phyloP scores from a whole-genome alignment of 192 early-diverging fungal species.

The Entomortierella lignicola region DNA sequence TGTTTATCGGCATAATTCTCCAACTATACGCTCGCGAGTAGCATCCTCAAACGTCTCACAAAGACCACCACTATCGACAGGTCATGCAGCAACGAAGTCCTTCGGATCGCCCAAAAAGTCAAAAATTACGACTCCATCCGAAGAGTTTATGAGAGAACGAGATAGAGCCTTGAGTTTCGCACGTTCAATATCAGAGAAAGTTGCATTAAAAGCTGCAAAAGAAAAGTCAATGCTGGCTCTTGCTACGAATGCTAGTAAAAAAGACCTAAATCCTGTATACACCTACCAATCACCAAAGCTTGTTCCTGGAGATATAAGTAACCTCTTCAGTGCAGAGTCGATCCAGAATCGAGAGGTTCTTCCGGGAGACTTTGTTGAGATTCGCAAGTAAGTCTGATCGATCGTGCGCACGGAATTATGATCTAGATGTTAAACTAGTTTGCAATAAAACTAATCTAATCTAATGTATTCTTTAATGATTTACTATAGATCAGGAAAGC shows the following conservation, averaged over 20 bases:
- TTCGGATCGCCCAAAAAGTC: too few species aligned
- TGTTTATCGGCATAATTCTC: too few species aligned
- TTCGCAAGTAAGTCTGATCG: constrained; percentile 21
- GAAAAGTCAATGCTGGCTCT: background rate
- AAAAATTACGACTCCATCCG: constrained; percentile 11
- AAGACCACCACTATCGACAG: background rate
- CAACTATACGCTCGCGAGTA: too few species aligned
- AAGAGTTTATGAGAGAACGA: constrained; percentile 28
- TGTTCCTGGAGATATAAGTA: constrained; percentile 11
- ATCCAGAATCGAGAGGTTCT: constrained; percentile 35
- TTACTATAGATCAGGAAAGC: constrained; percentile 9
- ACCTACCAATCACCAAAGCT: background rate
- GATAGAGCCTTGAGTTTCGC: constrained; percentile 1
- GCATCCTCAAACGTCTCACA: too few species aligned
- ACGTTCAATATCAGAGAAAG: constrained; percentile 10
- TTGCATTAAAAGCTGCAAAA: background rate
- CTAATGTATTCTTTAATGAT: background rate
- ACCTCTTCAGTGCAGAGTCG: constrained; percentile 26
- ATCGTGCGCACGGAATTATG: too few species aligned
- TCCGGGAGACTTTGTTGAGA: constrained; percentile 46
- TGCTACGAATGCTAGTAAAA: background rate
- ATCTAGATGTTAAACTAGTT: too few species aligned
- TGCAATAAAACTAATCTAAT: background rate
- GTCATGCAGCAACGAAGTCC: background rate
- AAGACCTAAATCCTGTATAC: constrained; percentile 11